Percentiles rank a stretch among this genome's conserved stretches.
These are phyloP conservation scores for Hamamelis virginiana DNA, from an alignment of 164 flowering plant genomes.

Conservation along the genomic window DNA sequence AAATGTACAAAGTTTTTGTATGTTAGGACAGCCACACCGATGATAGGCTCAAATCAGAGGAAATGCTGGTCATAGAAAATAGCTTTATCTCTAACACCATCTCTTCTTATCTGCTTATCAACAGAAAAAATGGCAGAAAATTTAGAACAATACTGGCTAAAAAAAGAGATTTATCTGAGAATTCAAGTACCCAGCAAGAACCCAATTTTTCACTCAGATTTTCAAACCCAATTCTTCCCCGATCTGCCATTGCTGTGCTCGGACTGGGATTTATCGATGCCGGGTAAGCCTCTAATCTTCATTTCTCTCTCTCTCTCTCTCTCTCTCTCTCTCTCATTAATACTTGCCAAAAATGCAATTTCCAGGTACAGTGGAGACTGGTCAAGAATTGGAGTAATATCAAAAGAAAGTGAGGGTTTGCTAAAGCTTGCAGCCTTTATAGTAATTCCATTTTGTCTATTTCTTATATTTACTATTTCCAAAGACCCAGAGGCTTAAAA, in stretches of 20 bases:
- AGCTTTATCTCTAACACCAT: constrained; percentile 21
- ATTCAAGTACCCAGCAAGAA: constrained; percentile 20
- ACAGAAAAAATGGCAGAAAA: constrained; percentile 25
- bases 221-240: constrained; percentile 42
- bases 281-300: constrained; percentile 41
- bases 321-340: not conserved
- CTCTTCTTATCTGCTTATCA: constrained; percentile 17
- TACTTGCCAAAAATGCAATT: not conserved
- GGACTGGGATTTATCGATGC: constrained; percentile 86
- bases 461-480: constrained; percentile 42
- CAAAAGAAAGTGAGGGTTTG: constrained; percentile 65
- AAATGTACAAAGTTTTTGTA: not conserved
- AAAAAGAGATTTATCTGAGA: constrained; percentile 29
- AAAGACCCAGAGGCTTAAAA: constrained; percentile 25
- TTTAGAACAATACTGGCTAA: constrained; percentile 24
- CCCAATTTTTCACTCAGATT: constrained; percentile 31
- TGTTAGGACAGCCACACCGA: not conserved
- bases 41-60: not conserved
- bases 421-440: constrained; percentile 65
- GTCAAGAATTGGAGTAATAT: constrained; percentile 87
- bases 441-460: constrained; percentile 68
- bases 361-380: constrained; percentile 90
- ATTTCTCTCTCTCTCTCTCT: not conserved
- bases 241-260: constrained; percentile 53
- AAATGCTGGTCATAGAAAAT: constrained; percentile 38